Percentiles rank a stretch among this genome's conserved stretches.
Conservation (phyloP, 768 basidiomycete species). For the Serpula lacrymans region DNA sequence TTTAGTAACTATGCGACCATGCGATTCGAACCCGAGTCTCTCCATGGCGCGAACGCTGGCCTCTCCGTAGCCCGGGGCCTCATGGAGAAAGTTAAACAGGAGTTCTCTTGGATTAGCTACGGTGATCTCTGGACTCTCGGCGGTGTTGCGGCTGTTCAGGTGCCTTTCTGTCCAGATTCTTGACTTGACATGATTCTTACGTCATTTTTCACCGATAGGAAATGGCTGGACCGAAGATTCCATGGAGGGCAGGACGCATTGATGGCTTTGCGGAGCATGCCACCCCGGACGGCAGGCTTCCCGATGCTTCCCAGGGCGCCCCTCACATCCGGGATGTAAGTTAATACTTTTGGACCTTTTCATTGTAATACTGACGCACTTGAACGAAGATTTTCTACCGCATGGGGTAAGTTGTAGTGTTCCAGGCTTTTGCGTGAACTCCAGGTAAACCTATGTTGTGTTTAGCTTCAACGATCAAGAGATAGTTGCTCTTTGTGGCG, state of each 20-base stretch:
- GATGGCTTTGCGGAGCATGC: conserved; percentile 75
- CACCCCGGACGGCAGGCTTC: conserved; percentile 87
- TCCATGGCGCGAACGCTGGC: conserved; percentile 83
- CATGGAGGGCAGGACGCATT: conserved; percentile 91
- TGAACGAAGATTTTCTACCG: conserved; percentile 73
- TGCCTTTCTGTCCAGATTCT: conserved; percentile 14
- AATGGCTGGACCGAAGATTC: conserved; percentile 88
- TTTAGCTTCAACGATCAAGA: conserved; percentile 88
- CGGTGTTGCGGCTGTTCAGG: conserved; percentile 86
- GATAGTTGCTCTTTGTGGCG: conserved; percentile 92
- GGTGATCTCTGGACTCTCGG: conserved; percentile 97
- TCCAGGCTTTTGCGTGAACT: conserved; percentile 6
- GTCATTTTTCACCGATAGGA: conserved; percentile 44
- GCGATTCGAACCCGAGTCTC: conserved; percentile 89
- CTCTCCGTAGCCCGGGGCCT: conserved; percentile 74
- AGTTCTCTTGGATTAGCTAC: conserved; percentile 93
- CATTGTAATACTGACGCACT: not conserved
- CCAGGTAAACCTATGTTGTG: no score
- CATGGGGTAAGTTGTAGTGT: conserved; percentile 49
- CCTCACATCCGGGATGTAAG: conserved; percentile 80
- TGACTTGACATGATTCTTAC: not conserved
- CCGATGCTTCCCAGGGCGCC: conserved; percentile 79
- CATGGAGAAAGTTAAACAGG: conserved; percentile 83
- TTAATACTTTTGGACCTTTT: conserved; percentile 7
- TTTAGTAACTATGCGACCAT: conserved; percentile 96